Conservation (phyloP, 2,329 filamentous ascomycete species). For the Apiospora koreana region DNA sequence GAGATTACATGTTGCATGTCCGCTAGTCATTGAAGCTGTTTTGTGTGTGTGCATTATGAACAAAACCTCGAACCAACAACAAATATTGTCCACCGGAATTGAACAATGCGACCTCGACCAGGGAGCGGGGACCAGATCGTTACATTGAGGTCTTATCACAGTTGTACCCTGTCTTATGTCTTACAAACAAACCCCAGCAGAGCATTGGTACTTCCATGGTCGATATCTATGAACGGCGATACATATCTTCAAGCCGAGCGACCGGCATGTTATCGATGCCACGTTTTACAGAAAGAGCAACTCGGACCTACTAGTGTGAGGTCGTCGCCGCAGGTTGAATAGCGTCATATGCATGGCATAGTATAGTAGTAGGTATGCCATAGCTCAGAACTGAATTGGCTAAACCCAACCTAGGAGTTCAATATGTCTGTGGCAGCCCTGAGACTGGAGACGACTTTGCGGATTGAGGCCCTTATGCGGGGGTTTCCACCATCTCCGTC, state of each 20-base stretch:
- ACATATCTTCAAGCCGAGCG: not conserved
- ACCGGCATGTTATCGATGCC: not conserved
- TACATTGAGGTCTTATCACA: not conserved
- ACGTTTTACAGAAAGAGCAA: not conserved
- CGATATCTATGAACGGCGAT: not conserved
- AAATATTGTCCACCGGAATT: not conserved
- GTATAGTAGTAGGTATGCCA: too few species aligned
- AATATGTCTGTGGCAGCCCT: not conserved
- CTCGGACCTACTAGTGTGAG: not conserved
- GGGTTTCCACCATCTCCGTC: not conserved
- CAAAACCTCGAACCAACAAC: not conserved
- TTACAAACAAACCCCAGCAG: not conserved
- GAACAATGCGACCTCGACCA: not conserved
- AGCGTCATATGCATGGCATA: too few species aligned
- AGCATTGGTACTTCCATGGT: not conserved
- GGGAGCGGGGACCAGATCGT: not conserved
- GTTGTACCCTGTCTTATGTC: too few species aligned
- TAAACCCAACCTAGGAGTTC: not conserved
- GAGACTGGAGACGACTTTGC: not conserved
- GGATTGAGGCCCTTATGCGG: not conserved
- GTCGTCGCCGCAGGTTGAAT: not conserved
- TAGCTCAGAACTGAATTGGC: not conserved
- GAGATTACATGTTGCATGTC: not conserved
- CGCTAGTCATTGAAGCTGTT: not conserved
- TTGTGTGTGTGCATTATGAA: not conserved